Evolutionary conservation across 306 rosid genomes (phyloP), one percentile per base, ranked within the genome.

Genomic region (Dryas alaskensis): DNA sequence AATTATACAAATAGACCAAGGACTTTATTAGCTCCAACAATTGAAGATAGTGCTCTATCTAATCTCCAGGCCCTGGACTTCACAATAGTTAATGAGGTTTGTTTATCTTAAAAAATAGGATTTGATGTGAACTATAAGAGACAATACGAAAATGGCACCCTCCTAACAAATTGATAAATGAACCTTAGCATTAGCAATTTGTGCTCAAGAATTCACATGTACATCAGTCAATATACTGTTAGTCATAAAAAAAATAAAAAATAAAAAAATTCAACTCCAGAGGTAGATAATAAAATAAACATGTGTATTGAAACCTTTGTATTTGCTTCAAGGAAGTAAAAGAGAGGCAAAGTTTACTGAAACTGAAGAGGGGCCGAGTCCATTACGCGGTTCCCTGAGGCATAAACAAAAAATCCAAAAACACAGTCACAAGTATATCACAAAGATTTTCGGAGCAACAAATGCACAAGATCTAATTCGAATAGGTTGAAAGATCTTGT

Each of bases 241-340:
- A 69, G 17, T 31, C 52, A 42, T 42, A 19, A 17, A 25, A 0
- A 22, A 22, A 22, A 22, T 0, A 22, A 22, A 22, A 22, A 22
- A 22, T 22, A 22, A 19, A 19, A 19, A 19, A 19, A 47, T 44
- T 31, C 11, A 22, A 70, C 52, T 5, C 39, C 12, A 11, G 37
- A 57, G 22, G 65, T 0, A 70, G 12, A 57, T 43, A 57, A 13
- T 55, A 43, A 43, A 17, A 17, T 10, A 68, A 69, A 51, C 16
- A 6, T 12, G 13, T 57, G 51, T 31, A 72, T 60, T 52, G 71
- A 76, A 60, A 89, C 91, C 88, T 85, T 57, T 65, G 70, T 42
- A 84, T 74, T 69, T 53, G 72, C 53, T 75, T 79, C 70, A 82
- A 68, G 64, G 42, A 47, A 63, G 62, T 69, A 48, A 70, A 70